phyloP scores from a whole-genome alignment of 345 rosid genomes.

The Lepidium africanum region DNA sequence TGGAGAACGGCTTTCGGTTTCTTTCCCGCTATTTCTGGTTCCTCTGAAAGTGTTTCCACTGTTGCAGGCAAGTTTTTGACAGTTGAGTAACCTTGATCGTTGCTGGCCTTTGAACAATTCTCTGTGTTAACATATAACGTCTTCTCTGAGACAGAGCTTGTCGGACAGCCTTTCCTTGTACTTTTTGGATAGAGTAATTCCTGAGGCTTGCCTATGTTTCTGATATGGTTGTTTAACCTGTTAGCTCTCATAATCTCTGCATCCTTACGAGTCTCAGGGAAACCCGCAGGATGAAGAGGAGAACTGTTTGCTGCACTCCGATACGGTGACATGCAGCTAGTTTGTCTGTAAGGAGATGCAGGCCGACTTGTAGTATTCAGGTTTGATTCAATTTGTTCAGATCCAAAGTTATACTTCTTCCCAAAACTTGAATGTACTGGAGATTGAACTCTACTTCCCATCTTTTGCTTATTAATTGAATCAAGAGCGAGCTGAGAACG shows the following conservation, averaged over 20 bases:
- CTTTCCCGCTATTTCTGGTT: constrained; percentile 13
- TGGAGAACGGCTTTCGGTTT: constrained; percentile 17
- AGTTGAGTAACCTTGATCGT: constrained; percentile 20
- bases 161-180: constrained; percentile 30
- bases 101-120: constrained; percentile 16
- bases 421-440: constrained; percentile 35
- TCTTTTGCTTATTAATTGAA: constrained; percentile 31
- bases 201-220: constrained; percentile 36
- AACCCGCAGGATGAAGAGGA: constrained; percentile 47
- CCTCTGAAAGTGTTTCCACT: background rate
- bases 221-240: constrained; percentile 34
- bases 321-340: constrained; percentile 48
- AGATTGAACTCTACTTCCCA: constrained; percentile 33
- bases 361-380: constrained; percentile 27
- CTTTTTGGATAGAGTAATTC: constrained; percentile 38
- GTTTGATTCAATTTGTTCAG: constrained; percentile 33
- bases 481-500: constrained; percentile 41
- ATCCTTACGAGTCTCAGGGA: constrained; percentile 53
- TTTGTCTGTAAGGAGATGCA: constrained; percentile 55
- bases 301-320: constrained; percentile 50
- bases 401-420: constrained; percentile 34
- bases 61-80: constrained; percentile 23
- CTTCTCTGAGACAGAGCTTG: constrained; percentile 47
- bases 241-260: constrained; percentile 41
- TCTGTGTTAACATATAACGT: constrained; percentile 54